Conservation (phyloP, 805 yeast species). For the Myxozyma nipponensis region DNA sequence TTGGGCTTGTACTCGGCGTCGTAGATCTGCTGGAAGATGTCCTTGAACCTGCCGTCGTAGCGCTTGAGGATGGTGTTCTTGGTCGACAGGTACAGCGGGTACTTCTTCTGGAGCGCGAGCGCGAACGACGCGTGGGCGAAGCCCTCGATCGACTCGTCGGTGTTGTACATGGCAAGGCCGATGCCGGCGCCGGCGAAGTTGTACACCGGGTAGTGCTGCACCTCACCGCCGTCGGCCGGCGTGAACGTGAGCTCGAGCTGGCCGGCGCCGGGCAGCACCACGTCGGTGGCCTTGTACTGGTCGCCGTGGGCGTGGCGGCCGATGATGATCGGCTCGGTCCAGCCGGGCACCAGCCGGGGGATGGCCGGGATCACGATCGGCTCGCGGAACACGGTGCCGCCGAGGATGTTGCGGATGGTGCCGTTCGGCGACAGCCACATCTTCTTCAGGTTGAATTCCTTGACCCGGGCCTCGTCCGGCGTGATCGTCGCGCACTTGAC, state of each 20-base stretch:
- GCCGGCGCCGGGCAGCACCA: conserved; percentile 76
- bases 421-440: conserved; percentile 99
- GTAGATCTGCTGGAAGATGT: conserved; percentile 79
- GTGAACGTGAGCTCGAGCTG: conserved; percentile 70
- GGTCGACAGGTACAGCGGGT: conserved; percentile 83
- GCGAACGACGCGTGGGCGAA: conserved; percentile 93
- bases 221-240: conserved; percentile 59
- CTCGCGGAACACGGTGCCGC: conserved; percentile 96
- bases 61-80: conserved; percentile 91
- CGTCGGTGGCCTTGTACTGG: conserved; percentile 91
- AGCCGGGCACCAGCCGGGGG: conserved; percentile 83
- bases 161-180: conserved; percentile 91
- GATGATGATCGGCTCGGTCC: conserved; percentile 94
- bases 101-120: conserved; percentile 71
- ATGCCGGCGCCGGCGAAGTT: conserved; percentile 72
- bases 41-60: conserved; percentile 95
- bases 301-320: conserved; percentile 98
- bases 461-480: conserved; percentile 94
- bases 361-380: conserved; percentile 87
- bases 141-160: conserved; percentile 82
- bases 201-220: conserved; percentile 57
- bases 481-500: conserved; percentile 98
- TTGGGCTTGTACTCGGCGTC: conserved; percentile 61
- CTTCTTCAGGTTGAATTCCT: conserved; percentile 84
- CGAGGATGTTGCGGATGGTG: conserved; percentile 89